phyloP scores from a whole-genome alignment of 1,284 basidiomycete species.

The Leccinum pseudoinsigne region DNA sequence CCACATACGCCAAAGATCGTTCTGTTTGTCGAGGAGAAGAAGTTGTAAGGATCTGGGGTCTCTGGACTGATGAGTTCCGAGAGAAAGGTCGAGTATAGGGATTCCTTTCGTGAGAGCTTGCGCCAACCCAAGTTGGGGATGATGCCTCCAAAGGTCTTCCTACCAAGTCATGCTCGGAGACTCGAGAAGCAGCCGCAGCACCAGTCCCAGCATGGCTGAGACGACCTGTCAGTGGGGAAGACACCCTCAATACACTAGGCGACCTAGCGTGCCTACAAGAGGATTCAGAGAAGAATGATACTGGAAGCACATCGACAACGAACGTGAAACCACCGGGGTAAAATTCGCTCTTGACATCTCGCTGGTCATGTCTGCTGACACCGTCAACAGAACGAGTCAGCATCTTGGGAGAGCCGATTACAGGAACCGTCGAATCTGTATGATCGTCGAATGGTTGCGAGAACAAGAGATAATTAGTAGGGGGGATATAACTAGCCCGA shows the following conservation, averaged over 20 bases:
- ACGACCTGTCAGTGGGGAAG: constrained; percentile 17
- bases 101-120: constrained; percentile 15
- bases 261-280: constrained; percentile 11
- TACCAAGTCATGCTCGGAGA: neutral
- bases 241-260: constrained; percentile 1
- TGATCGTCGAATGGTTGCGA: constrained; percentile 14
- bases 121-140: neutral
- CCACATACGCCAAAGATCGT: neutral
- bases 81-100: constrained; percentile 8
- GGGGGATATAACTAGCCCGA: constrained; percentile 14
- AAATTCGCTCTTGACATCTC: constrained; percentile 4
- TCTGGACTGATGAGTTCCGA: neutral
- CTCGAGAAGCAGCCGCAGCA: neutral
- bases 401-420: neutral
- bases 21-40: neutral
- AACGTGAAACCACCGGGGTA: constrained; percentile 9
- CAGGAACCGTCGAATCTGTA: neutral
- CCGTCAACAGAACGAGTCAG: neutral
- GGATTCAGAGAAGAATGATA: constrained; percentile 6
- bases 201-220: constrained; percentile 2
- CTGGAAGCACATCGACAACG: constrained; percentile 6
- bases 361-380: neutral
- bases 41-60: neutral
- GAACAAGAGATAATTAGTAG: constrained; percentile 21
- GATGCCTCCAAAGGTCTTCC: neutral